These are phyloP conservation scores for Pisolithus thermaeus DNA, from an alignment of 1,284 basidiomycete species.

Conservation along the genomic window DNA sequence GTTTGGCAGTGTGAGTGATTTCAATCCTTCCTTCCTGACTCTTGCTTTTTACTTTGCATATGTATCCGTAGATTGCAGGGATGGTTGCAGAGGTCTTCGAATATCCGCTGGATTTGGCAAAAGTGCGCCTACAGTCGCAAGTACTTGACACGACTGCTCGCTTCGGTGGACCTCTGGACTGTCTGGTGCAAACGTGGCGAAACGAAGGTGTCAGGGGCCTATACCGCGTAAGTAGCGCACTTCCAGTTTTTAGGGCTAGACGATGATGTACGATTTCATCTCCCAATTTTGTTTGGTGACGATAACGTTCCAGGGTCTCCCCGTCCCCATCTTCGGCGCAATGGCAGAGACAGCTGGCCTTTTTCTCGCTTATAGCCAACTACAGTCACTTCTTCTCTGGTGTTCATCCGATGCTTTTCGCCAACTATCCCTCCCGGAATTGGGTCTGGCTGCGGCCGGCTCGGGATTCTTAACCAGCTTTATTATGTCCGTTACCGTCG, in stretches of 20 bases:
- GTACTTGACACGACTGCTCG: conserved; percentile 66
- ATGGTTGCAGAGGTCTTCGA: conserved; percentile 81
- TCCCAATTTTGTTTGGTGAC: too few species aligned
- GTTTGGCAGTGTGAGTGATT: conserved; percentile 49
- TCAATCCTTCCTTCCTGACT: background rate
- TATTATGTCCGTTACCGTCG: conserved; percentile 53
- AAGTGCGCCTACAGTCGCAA: conserved; percentile 80
- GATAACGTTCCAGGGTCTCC: conserved; percentile 58
- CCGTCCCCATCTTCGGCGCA: conserved; percentile 85
- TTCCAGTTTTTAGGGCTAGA: background rate
- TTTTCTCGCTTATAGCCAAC: conserved; percentile 80
- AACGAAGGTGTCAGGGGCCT: conserved; percentile 76
- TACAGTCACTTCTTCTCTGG: conserved; percentile 60
- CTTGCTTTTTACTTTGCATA: background rate
- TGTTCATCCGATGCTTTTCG: conserved; percentile 26
- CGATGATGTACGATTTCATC: too few species aligned
- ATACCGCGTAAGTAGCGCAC: conserved; percentile 59
- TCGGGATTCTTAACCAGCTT: conserved; percentile 82
- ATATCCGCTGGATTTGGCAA: conserved; percentile 82
- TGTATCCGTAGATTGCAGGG: conserved; percentile 53
- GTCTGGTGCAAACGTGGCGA: conserved; percentile 70
- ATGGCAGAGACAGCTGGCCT: conserved; percentile 87
- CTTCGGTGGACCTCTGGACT: conserved; percentile 78
- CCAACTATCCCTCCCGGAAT: conserved; percentile 54
- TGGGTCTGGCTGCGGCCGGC: conserved; percentile 72